These are phyloP conservation scores for Phytopythium boreale DNA, from an alignment of 352 stramenopile genomes.

Conservation along the genomic window DNA sequence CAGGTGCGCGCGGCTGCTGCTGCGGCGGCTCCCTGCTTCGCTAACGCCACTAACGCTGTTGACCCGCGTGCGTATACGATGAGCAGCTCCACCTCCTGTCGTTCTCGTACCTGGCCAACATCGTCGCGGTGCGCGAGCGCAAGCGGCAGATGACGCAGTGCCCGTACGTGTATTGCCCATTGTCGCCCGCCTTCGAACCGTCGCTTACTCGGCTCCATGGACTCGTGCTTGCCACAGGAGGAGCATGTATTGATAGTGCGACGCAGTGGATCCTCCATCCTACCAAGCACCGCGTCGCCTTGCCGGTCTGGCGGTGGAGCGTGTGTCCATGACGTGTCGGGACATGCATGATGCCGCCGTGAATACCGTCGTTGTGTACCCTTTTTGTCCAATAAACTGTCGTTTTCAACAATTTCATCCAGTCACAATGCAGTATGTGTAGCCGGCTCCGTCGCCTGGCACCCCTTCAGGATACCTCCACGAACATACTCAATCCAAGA, in stretches of 20 bases:
- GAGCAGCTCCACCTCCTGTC: constrained; percentile 42
- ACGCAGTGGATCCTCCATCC: too few species aligned
- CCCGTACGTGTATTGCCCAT: constrained; percentile 13
- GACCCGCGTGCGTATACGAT: neutral
- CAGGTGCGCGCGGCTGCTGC: constrained; percentile 18
- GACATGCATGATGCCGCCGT: too few species aligned
- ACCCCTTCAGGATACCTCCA: neutral
- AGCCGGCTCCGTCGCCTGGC: neutral
- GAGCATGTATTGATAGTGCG: constrained; percentile 36
- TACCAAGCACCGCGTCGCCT: constrained; percentile 14
- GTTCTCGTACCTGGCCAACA: constrained; percentile 50
- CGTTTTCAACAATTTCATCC: neutral
- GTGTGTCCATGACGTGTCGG: too few species aligned
- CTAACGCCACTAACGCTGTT: neutral
- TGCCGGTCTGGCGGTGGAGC: too few species aligned
- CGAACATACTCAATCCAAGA: neutral
- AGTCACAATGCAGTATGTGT: neutral
- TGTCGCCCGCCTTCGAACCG: neutral
- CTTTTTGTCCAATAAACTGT: constrained; percentile 8
- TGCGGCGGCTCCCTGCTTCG: neutral
- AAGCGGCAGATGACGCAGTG: constrained; percentile 30
- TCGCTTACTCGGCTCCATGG: neutral
- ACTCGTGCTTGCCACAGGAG: constrained; percentile 16
- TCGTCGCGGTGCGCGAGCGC: constrained; percentile 46
- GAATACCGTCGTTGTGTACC: neutral